phyloP scores from a whole-genome alignment of 192 early-diverging fungal species.

The Rhizophagus prolifer region DNA sequence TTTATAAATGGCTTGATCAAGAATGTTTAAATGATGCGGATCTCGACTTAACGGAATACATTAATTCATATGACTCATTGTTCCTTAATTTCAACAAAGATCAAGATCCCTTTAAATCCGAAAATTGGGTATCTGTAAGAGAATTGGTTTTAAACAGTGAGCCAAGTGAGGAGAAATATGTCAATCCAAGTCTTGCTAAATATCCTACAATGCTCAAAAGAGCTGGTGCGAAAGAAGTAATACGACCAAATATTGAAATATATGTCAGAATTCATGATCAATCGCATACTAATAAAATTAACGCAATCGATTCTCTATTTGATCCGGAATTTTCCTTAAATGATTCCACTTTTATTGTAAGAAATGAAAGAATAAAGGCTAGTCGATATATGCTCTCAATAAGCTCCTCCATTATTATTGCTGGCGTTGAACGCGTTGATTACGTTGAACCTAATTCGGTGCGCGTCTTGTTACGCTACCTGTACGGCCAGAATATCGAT shows the following conservation, averaged over 20 bases:
- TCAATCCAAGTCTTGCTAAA: not conserved
- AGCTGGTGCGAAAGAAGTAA: not conserved
- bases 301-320: not conserved
- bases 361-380: not conserved
- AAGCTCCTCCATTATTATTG: not conserved
- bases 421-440: not conserved
- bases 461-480: not conserved
- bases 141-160: not conserved
- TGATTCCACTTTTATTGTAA: slow-evolving; percentile 4
- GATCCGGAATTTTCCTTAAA: not conserved
- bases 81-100: slow-evolving; percentile 8
- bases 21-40: slow-evolving; percentile 7
- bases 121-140: not conserved
- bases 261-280: not conserved
- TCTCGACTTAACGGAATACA: not conserved
- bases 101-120: slow-evolving; percentile 1
- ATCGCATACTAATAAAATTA: not conserved
- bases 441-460: not conserved
- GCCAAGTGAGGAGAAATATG: not conserved
- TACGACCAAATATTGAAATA: not conserved
- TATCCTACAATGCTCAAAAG: not conserved
- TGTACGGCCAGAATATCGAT: slow-evolving; percentile 15
- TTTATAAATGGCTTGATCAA: not conserved
- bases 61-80: not conserved
- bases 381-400: slow-evolving; percentile 15